A percentile compares a stretch with the other conserved stretches of the same genome.
Conservation (phyloP, 2,329 filamentous ascomycete species). For the Cadophora sp. region DNA sequence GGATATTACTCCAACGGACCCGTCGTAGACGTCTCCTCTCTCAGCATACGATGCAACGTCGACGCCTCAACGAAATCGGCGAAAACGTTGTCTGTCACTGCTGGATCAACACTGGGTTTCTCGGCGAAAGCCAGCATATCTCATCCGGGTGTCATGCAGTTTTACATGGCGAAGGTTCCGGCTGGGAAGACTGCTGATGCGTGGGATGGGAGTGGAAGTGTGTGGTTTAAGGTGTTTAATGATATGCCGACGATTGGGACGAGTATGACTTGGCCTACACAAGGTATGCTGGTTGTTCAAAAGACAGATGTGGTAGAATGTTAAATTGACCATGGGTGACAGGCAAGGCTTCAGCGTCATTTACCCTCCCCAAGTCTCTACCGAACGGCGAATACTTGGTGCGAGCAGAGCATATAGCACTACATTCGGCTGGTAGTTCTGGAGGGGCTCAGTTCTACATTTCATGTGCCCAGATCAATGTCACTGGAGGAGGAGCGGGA, state of each 20-base stretch:
- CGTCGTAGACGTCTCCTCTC: conserved; percentile 44
- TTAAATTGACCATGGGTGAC: background rate
- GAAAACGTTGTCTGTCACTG: conserved; percentile 35
- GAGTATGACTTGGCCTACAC: conserved; percentile 17
- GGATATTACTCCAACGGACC: conserved; percentile 35
- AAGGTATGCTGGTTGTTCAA: background rate
- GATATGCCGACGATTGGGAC: conserved; percentile 4
- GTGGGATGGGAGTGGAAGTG: conserved; percentile 38
- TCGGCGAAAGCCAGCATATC: conserved; percentile 35
- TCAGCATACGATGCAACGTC: conserved; percentile 50
- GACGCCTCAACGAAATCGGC: conserved; percentile 42
- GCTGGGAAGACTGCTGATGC: conserved; percentile 32
- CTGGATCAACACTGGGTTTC: conserved; percentile 36
- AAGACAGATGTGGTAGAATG: background rate
- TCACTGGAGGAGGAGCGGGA: conserved; percentile 51
- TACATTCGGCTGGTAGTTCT: conserved; percentile 30
- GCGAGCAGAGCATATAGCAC: conserved; percentile 46
- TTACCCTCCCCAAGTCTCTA: conserved; percentile 46
- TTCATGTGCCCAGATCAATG: conserved; percentile 51
- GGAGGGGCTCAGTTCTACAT: conserved; percentile 43
- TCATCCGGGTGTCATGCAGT: conserved; percentile 37
- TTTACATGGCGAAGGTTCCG: conserved; percentile 40
- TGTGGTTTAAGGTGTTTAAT: conserved; percentile 40
- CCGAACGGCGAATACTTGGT: conserved; percentile 48
- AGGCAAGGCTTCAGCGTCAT: conserved; percentile 18